Percentiles rank a stretch among this genome's conserved stretches.
Conservation (phyloP, 345 rosid genomes). For the Salix caprea region DNA sequence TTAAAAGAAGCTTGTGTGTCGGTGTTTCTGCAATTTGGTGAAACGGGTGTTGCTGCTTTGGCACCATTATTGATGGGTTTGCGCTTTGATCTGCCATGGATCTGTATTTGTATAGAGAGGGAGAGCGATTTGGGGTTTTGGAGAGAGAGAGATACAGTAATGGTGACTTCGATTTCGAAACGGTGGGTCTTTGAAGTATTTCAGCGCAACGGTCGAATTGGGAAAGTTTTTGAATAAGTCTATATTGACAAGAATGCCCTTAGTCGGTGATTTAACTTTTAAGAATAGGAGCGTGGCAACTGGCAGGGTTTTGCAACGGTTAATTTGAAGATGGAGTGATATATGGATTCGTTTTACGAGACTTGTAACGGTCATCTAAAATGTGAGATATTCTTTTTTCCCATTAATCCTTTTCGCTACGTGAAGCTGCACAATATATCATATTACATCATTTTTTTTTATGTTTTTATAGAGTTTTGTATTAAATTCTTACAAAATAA, state of each 20-base stretch:
- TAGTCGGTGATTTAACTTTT: neutral
- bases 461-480: too few relatives aligned
- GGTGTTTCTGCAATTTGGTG: conserved; percentile 88
- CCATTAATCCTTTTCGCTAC: too few relatives aligned
- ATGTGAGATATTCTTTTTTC: too few relatives aligned
- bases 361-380: too few relatives aligned
- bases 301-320: too few relatives aligned
- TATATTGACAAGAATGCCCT: conserved; percentile 1
- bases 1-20: conserved; percentile 86
- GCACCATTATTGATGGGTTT: conserved; percentile 42
- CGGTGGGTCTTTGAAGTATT: neutral
- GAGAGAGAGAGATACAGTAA: conserved; percentile 5
- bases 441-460: too few relatives aligned
- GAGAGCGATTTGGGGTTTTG: neutral
- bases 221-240: neutral
- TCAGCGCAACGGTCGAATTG: conserved; percentile 28
- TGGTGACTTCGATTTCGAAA: conserved; percentile 11
- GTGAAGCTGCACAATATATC: too few relatives aligned
- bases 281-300: neutral
- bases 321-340: too few relatives aligned
- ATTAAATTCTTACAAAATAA: too few relatives aligned
- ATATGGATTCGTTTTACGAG: too few relatives aligned
- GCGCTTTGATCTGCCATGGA: conserved; percentile 49
- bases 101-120: neutral
- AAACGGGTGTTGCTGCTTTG: conserved; percentile 64